Evolutionary conservation across 768 basidiomycete species (phyloP).

Genomic region (Boletus coccyginus): DNA sequence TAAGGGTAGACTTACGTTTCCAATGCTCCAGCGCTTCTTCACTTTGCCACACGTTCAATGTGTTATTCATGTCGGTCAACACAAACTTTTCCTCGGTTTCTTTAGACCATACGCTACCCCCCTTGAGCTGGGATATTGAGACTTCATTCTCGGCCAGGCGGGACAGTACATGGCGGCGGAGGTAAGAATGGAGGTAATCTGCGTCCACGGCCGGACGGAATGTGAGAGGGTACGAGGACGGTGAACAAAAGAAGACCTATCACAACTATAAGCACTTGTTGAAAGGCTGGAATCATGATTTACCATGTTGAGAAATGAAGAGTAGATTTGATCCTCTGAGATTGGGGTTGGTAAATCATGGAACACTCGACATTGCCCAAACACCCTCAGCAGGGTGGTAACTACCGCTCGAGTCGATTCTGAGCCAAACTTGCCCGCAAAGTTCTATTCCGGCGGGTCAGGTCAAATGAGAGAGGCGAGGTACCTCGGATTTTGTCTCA

Average conservation of each 20-base stretch:
- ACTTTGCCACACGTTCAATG: conserved; percentile 63
- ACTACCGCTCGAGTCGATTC: conserved; percentile 63
- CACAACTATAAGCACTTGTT: conserved; percentile 4
- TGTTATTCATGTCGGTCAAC: conserved; percentile 61
- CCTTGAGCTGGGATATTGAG: conserved; percentile 41
- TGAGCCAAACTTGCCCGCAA: conserved; percentile 69
- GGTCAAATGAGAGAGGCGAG: background rate
- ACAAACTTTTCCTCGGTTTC: conserved; percentile 45
- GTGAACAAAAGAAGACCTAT: conserved; percentile 83
- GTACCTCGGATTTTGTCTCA: conserved; percentile 37
- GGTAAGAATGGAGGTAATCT: conserved; percentile 68
- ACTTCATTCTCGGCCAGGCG: conserved; percentile 54
- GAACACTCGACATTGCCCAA: conserved; percentile 79
- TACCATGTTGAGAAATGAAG: conserved; percentile 75
- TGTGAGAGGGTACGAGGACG: conserved; percentile 47
- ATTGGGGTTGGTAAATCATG: conserved; percentile 58
- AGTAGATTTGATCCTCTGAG: conserved; percentile 44
- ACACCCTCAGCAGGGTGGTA: conserved; percentile 66
- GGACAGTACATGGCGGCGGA: conserved; percentile 60
- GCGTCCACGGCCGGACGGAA: conserved; percentile 54
- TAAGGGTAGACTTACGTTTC: conserved; percentile 49
- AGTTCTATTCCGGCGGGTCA: conserved; percentile 54
- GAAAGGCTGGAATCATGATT: conserved; percentile 16
- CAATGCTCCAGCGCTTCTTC: conserved; percentile 70
- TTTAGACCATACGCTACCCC: conserved; percentile 11